Evolutionary conservation across 306 rosid species (phyloP), one percentile per base, ranked within the genome.

Genomic region (Sechiopsis laciniata): DNA sequence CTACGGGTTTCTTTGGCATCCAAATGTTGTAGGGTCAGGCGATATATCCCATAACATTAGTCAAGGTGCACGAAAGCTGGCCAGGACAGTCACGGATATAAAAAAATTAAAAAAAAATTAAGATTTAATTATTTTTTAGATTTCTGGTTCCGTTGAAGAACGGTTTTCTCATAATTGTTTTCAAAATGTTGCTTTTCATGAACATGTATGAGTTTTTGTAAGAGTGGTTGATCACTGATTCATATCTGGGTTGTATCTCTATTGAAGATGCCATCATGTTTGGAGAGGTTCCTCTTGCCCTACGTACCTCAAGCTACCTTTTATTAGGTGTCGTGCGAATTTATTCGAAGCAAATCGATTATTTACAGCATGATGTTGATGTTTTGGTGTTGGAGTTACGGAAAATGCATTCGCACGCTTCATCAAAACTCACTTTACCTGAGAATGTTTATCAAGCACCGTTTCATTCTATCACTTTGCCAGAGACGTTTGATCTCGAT

Each of bases 211-310:
- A 26, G 11, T 24, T 9, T 48, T 79, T 62, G 71, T 65, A 12
- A 66, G 55, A 4, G 3, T 66, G 55, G 55, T 5, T 66, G 24
- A 40, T 11, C 3, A 19, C 32, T 66, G 72, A 66, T 10, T 45
- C 26, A 48, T 14, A 4, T 62, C 17, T 15, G 20, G 55, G 60
- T 22, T 58, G 37, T 15, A 58, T 77, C 66, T 66, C 26, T 78
- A 26, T 78, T 72, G 61, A 53, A 90, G 98, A 85, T 22, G 90
- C 84, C 16, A 90, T 89, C 67, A 88, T 94, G 95, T 94, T 82
- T 80, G 97, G 97, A 0, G 97, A 88, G 61, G 98, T 88, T 63
- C 97, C 97, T 2, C 85, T 94, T 8, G 98, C 98, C 1, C 74
- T 90, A 65, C 80, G 97, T 72, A 83, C 91, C 87, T 87, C 98